Evolutionary conservation across 257 asterid species (phyloP), one percentile per base, ranked within the genome.

Genomic region (Ilex asprella): DNA sequence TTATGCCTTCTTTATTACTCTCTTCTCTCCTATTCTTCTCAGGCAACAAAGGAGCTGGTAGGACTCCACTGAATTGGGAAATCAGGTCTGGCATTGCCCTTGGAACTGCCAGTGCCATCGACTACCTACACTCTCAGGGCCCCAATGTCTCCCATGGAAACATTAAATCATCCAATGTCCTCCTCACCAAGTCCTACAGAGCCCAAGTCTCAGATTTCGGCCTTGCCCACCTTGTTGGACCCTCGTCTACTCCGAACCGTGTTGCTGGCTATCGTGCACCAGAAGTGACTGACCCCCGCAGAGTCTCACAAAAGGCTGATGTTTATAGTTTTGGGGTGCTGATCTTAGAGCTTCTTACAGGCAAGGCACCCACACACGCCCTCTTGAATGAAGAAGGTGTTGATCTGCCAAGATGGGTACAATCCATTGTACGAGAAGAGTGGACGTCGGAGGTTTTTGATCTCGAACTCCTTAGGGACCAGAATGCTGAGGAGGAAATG

Each of bases 391-490:
- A 79, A 54, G 84, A 79, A 50, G 84, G 81, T n/a, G 72, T 79
- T 10, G 84, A 79, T 74, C 56, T 79, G 46, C 84, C 84, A 12
- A 72, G 81, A 72, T 79, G 84, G 84, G 84, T 79, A 55, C 74
- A 62, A 67, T 79, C 84, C 3, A 63, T 72, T 2, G 76, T 72
- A 9, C 70, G 58, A 53, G 84, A 79, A 46, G 77, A 78, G 39
- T 75, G 83, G 80, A 64, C 73, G 60, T 78, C 83, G 29, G 73
- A 74, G 65, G 83, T 75, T 41, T 71, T 75, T 60, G 83, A 74
- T 59, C 60, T 21, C 27, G 27, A 21, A 21, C 27, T 21, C 27
- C 27, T 21, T 21, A 21, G 27, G 27, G 27, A 21, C 27, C 27
- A 21, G 27, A 21, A 21, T 21, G 27, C 27, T 21, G 27, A 21